Evolutionary conservation across 306 rosid species (phyloP).

Genomic region (Vigna hirtella): DNA sequence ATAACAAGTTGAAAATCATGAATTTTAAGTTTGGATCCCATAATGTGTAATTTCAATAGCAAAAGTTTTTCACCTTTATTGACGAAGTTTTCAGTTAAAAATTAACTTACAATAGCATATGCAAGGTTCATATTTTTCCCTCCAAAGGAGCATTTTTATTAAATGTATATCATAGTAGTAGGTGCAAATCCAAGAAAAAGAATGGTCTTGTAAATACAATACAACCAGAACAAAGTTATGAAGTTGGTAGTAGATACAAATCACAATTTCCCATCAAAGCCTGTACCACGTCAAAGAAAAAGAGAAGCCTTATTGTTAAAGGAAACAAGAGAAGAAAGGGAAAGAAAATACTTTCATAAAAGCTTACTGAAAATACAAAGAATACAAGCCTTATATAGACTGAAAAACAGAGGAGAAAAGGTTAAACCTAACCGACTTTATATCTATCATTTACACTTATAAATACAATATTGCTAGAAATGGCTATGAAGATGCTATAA

Average conservation of each 20-base stretch:
- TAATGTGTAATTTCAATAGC: constrained; percentile 12
- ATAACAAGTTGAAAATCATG: neutral
- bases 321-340: no score
- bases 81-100: constrained; percentile 34
- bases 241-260: constrained; percentile 3
- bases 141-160: neutral
- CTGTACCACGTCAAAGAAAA: neutral
- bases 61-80: neutral
- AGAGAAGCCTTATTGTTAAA: neutral
- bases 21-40: constrained; percentile 31
- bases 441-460: neutral
- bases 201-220: neutral
- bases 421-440: no score
- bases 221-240: neutral
- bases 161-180: neutral
- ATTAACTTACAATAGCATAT: neutral
- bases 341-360: no score
- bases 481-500: constrained; percentile 3
- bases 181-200: neutral
- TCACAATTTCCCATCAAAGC: constrained; percentile 16
- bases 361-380: no score
- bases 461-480: neutral
- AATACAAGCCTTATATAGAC: no score
- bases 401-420: no score
- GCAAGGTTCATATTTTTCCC: constrained; percentile 7